phyloP scores from a whole-genome alignment of 495 filamentous ascomycete genomes.

The Penicillium desertorum region DNA sequence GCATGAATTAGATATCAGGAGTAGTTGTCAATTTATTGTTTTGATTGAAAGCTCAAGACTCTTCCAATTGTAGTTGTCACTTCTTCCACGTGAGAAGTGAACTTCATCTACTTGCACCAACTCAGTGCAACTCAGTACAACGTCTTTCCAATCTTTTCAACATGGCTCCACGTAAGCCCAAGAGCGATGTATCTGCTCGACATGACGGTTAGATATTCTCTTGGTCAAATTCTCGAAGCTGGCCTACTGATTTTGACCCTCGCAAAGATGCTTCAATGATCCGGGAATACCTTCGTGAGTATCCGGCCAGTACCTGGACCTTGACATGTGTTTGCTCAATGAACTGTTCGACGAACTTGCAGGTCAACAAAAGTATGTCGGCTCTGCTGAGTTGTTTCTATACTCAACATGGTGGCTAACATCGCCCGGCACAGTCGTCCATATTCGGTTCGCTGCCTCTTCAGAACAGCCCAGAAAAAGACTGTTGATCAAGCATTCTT shows the following conservation, averaged over 20 bases:
- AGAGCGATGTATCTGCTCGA: conserved; percentile 40
- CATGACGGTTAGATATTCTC: conserved; percentile 40
- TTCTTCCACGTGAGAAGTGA: conserved; percentile 6
- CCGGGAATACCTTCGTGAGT: conserved; percentile 60
- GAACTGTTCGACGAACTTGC: not conserved
- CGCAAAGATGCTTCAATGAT: conserved; percentile 37
- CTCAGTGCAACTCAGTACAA: not conserved
- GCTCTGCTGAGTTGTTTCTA: not conserved
- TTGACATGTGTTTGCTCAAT: not conserved
- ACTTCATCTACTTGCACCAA: not conserved
- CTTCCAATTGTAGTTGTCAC: not conserved
- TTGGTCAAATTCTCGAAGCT: conserved; percentile 9
- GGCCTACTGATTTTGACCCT: conserved; percentile 14
- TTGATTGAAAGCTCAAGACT: not conserved
- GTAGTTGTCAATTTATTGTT: conserved; percentile 15
- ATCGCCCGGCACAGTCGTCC: conserved; percentile 48
- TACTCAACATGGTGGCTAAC: conserved; percentile 6
- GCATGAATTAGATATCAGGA: conserved; percentile 21
- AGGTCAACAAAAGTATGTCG: conserved; percentile 59
- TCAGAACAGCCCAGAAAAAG: not conserved
- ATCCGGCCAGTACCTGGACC: not conserved
- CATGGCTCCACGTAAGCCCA: conserved; percentile 56
- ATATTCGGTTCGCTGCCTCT: conserved; percentile 49
- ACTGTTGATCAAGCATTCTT: not conserved
- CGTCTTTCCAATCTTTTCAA: not conserved